A percentile compares a stretch with the other conserved stretches of the same genome.
Evolutionary conservation across 75 land plant genomes (phyloP).

Genomic region (Gnetum montanum): DNA sequence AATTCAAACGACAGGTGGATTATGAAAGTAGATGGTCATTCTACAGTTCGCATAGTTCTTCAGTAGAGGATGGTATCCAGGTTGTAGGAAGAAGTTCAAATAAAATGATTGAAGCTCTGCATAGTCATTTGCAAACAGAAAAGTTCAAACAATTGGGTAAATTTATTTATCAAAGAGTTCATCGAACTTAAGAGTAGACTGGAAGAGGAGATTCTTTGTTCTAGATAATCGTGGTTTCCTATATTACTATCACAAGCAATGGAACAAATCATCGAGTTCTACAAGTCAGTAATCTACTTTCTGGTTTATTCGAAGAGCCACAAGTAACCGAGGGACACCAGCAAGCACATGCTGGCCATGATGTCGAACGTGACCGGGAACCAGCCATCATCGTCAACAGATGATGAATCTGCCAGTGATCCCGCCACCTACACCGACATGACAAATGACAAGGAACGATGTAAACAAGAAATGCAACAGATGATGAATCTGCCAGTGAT

Average conservation of each 20-base stretch:
- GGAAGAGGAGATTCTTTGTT: conserved; percentile 98
- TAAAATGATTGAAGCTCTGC: conserved; percentile 95
- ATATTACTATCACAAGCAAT: conserved; percentile 91
- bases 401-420: too few relatives aligned
- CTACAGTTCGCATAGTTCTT: conserved; percentile 51
- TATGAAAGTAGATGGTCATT: conserved; percentile 71
- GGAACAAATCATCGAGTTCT: conserved; percentile 45
- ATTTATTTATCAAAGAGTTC: conserved; percentile 97
- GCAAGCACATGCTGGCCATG: too few relatives aligned
- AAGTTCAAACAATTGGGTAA: conserved; percentile 96
- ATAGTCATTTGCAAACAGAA: conserved; percentile 89
- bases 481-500: too few relatives aligned
- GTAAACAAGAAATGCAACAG: too few relatives aligned
- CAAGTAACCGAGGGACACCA: too few relatives aligned
- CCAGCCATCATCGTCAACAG: too few relatives aligned
- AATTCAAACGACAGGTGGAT: conserved; percentile 87
- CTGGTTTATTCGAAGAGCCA: too few relatives aligned
- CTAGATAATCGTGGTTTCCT: conserved; percentile 96
- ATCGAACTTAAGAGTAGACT: conserved; percentile 95
- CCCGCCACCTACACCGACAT: too few relatives aligned
- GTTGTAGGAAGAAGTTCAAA: conserved; percentile 95
- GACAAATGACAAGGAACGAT: too few relatives aligned
- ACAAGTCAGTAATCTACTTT: background rate
- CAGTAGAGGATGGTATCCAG: conserved; percentile 96
- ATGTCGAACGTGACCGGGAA: too few relatives aligned